phyloP scores from a whole-genome alignment of 257 asterid species.

The Solanum bulbocastanum region DNA sequence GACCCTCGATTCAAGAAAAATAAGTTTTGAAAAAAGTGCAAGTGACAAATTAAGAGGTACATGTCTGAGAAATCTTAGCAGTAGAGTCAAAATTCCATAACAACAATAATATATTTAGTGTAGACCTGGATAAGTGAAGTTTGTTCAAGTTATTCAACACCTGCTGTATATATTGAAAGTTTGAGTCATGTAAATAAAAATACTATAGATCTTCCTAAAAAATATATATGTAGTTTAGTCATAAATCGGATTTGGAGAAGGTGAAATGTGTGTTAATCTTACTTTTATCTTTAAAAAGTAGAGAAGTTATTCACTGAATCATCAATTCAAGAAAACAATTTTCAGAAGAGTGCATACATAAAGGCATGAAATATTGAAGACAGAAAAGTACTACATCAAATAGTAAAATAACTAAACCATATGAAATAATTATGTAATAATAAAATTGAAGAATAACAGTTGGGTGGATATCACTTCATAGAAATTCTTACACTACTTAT shows the following conservation, averaged over 20 bases:
- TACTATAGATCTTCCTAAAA: too few species aligned
- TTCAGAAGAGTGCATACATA: background rate
- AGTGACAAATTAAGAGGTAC: background rate
- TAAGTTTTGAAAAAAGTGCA: background rate
- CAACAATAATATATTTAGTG: background rate
- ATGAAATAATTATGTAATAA: background rate
- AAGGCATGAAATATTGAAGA: background rate
- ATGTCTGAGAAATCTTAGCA: background rate
- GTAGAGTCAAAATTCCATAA: background rate
- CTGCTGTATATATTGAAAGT: too few species aligned
- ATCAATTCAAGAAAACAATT: background rate
- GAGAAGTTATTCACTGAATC: too few species aligned
- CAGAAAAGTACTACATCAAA: background rate
- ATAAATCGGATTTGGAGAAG: too few species aligned
- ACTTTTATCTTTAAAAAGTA: too few species aligned
- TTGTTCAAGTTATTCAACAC: too few species aligned
- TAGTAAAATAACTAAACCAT: background rate
- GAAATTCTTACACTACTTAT: background rate
- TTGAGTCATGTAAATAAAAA: too few species aligned
- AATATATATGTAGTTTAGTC: too few species aligned
- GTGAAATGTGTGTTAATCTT: too few species aligned
- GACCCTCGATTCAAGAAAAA: background rate
- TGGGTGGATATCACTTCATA: background rate
- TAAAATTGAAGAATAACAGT: background rate
- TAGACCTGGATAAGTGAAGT: too few species aligned